A percentile compares a stretch with the other conserved stretches of the same genome.
Evolutionary conservation across 495 filamentous ascomycete genomes (phyloP).

Genomic region (Daldinia childiae): DNA sequence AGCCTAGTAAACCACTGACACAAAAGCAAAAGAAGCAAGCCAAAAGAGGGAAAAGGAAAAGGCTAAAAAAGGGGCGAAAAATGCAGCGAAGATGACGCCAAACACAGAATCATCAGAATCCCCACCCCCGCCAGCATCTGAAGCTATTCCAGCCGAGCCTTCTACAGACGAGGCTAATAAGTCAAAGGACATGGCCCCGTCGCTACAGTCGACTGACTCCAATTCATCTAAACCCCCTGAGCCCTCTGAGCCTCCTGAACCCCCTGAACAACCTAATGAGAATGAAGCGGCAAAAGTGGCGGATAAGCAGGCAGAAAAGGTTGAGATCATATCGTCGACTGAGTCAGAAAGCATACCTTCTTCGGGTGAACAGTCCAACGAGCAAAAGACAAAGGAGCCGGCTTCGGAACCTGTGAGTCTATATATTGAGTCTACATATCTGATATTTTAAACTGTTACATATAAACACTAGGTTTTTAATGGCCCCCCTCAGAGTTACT

Average conservation of each 20-base stretch:
- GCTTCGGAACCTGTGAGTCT: constrained; percentile 16
- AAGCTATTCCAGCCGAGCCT: constrained; percentile 29
- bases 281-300: constrained; percentile 7
- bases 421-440: constrained; percentile 10
- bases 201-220: neutral
- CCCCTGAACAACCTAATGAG: constrained; percentile 15
- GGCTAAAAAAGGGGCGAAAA: constrained; percentile 39
- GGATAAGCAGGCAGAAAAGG: constrained; percentile 8
- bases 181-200: constrained; percentile 13
- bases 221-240: neutral
- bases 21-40: constrained; percentile 29
- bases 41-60: constrained; percentile 33
- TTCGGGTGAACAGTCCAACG: neutral
- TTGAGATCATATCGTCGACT: constrained; percentile 3
- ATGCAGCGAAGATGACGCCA: constrained; percentile 30
- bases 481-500: neutral
- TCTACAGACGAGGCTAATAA: constrained; percentile 30
- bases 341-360: constrained; percentile 15
- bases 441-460: neutral
- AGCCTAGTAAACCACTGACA: constrained; percentile 1
- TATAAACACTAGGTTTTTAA: neutral
- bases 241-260: constrained; percentile 20
- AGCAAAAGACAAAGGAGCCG: constrained; percentile 3
- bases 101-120: constrained; percentile 43
- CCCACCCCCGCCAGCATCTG: constrained; percentile 13